phyloP scores from a whole-genome alignment of 2,329 filamentous ascomycete genomes.

The Talaromyces sp. region DNA sequence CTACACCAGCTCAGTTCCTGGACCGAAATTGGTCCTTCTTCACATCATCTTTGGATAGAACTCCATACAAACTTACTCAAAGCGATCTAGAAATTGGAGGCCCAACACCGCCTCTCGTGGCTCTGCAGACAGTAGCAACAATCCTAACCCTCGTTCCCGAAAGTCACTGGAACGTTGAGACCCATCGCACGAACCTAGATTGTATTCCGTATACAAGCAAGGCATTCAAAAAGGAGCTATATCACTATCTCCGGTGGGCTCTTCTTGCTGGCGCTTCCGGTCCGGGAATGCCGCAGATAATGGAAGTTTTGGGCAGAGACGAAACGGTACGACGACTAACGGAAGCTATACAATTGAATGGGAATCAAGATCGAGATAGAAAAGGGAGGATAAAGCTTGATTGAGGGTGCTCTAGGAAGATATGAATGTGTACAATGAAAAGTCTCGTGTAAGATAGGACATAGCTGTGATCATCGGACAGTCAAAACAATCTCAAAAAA shows the following conservation, averaged over 20 bases:
- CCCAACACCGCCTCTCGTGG: constrained; percentile 32
- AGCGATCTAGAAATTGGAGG: not conserved
- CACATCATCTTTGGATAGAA: not conserved
- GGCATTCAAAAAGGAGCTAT: constrained; percentile 48
- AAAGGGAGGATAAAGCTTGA: constrained; percentile 10
- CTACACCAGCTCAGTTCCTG: constrained; percentile 56
- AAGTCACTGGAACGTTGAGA: constrained; percentile 41
- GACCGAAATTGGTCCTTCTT: constrained; percentile 56
- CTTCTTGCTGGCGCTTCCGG: constrained; percentile 54
- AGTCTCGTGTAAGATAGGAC: not conserved
- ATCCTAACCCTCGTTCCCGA: constrained; percentile 45
- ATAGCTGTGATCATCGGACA: not conserved
- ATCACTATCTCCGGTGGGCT: constrained; percentile 59
- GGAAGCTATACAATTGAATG: constrained; percentile 38
- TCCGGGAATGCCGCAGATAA: constrained; percentile 53
- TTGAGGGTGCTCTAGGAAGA: not conserved
- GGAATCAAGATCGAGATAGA: constrained; percentile 12
- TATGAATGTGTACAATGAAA: not conserved
- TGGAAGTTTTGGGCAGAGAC: constrained; percentile 56
- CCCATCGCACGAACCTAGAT: constrained; percentile 42
- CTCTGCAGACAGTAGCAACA: constrained; percentile 46
- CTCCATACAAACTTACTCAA: constrained; percentile 7
- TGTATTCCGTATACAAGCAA: constrained; percentile 29
- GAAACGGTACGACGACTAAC: constrained; percentile 50
- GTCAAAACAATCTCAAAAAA: not conserved